These are phyloP conservation scores for Phenoliferia sp. DNA, from an alignment of 1,284 basidiomycete genomes.

Conservation along the genomic window DNA sequence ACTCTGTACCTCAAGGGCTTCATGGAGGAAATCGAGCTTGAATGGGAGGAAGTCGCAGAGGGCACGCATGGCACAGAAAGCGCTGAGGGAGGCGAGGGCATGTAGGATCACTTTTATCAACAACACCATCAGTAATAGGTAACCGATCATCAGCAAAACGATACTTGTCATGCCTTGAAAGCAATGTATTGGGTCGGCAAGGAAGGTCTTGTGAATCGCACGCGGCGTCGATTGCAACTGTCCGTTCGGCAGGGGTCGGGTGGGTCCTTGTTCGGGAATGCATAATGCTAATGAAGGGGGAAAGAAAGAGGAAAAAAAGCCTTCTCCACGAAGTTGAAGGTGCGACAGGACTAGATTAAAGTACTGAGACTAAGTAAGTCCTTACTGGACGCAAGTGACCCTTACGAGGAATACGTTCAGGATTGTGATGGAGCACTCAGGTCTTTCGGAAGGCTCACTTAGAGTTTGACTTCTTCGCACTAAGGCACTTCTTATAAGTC, in stretches of 20 bases:
- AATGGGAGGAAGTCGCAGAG: constrained; percentile 16
- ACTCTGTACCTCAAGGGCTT: constrained; percentile 30
- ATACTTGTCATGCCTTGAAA: not conserved
- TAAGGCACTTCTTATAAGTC: not conserved
- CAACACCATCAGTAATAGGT: not conserved
- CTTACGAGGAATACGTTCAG: not conserved
- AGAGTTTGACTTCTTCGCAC: not conserved
- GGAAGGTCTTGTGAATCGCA: not conserved
- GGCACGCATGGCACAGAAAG: not conserved
- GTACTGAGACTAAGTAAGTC: too few relatives aligned
- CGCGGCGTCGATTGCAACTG: not conserved
- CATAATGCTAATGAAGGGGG: too few relatives aligned
- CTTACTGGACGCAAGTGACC: too few relatives aligned
- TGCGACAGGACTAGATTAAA: too few relatives aligned
- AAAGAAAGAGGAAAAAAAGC: too few relatives aligned
- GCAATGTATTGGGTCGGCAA: not conserved
- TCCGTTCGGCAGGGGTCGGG: too few relatives aligned
- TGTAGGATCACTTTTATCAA: not conserved
- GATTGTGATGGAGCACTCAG: not conserved
- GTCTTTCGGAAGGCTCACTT: not conserved
- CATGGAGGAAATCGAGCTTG: constrained; percentile 15
- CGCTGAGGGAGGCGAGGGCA: not conserved
- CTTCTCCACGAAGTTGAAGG: too few relatives aligned
- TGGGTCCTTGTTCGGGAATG: too few relatives aligned
- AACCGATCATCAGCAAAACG: too few relatives aligned